Percentiles rank a stretch among this genome's conserved stretches.
These are phyloP conservation scores for Triticum monococcum DNA, from an alignment of 176 grass and related monocot genomes.

Conservation along the genomic window DNA sequence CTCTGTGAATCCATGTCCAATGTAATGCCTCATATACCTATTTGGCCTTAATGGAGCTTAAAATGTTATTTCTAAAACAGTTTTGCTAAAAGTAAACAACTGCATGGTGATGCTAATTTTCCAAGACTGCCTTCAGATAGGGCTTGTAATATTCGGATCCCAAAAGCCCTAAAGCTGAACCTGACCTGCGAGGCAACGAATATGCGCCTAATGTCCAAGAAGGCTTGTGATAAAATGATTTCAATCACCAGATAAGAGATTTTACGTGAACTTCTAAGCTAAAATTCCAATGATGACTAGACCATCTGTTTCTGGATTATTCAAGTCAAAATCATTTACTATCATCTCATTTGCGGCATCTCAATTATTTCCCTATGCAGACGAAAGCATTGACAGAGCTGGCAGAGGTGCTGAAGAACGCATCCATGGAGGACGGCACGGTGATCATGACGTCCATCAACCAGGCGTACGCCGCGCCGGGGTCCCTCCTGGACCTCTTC, in stretches of 20 bases:
- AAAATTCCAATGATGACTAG: not conserved
- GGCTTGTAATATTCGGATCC: not conserved
- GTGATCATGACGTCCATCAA: slow-evolving; percentile 76
- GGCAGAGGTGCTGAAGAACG: slow-evolving; percentile 45
- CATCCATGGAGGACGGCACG: slow-evolving; percentile 73
- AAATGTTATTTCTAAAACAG: not conserved
- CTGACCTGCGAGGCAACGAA: slow-evolving; percentile 36
- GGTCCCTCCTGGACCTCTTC: slow-evolving; percentile 66
- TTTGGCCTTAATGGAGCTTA: not conserved
- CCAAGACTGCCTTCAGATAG: not conserved
- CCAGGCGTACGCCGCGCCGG: slow-evolving; percentile 52
- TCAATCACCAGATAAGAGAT: not conserved
- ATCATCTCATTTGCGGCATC: not conserved
- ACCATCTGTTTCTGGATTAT: not conserved
- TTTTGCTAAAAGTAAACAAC: not conserved
- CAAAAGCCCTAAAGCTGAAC: slow-evolving; percentile 18
- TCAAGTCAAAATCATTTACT: not conserved
- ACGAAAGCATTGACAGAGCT: slow-evolving; percentile 28
- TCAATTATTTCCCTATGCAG: slow-evolving; percentile 14
- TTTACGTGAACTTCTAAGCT: not conserved
- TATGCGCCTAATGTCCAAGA: slow-evolving; percentile 28
- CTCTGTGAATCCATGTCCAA: not conserved
- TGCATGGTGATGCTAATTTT: not conserved
- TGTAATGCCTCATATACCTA: not conserved
- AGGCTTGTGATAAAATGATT: not conserved